Conservation (phyloP, 257 asterid genomes). For the Solanum stenotomum region DNA sequence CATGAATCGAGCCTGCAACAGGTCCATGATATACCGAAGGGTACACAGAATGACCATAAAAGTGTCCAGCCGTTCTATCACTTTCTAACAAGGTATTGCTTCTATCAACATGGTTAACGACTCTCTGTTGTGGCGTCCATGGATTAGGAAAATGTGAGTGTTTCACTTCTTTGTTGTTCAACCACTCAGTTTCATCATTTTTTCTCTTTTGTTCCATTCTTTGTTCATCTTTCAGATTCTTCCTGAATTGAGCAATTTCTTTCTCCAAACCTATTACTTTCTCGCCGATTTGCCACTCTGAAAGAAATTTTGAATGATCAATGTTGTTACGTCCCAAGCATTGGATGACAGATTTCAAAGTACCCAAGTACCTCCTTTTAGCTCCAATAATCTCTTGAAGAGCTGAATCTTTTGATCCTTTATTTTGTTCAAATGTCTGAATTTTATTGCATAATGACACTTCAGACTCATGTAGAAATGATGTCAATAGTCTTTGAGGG, state of each 20-base stretch:
- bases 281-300: conserved; percentile 63
- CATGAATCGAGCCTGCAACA: background rate
- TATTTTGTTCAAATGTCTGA: background rate
- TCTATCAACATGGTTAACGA: background rate
- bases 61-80: background rate
- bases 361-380: conserved; percentile 46
- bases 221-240: conserved; percentile 10
- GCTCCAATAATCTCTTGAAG: conserved; percentile 41
- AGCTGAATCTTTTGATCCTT: conserved; percentile 28
- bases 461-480: conserved; percentile 45
- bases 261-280: conserved; percentile 41
- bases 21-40: background rate
- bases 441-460: conserved; percentile 27
- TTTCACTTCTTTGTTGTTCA: conserved; percentile 36
- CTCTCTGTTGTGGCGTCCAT: conserved; percentile 16
- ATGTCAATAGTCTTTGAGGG: conserved; percentile 38
- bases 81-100: background rate
- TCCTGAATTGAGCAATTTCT: conserved; percentile 18
- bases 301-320: conserved; percentile 44
- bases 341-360: conserved; percentile 36
- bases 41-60: background rate
- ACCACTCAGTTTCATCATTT: conserved; percentile 27
- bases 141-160: conserved; percentile 30
- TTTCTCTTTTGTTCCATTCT: conserved; percentile 44
- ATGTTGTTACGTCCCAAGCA: conserved; percentile 56